Conservation (phyloP, 768 basidiomycete species). For the Leccinum longicurvipes region DNA sequence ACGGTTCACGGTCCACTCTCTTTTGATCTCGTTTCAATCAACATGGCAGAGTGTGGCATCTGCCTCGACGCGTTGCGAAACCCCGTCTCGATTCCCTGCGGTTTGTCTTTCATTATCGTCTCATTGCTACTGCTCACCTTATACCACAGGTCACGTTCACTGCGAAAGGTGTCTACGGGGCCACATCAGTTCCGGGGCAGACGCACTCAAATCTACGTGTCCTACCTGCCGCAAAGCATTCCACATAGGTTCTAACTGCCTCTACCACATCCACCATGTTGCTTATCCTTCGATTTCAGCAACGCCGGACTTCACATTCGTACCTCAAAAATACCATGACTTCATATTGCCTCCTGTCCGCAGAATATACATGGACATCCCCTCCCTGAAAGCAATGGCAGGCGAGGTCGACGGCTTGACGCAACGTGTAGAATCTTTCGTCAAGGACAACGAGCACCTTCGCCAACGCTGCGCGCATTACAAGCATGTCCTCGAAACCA, state of each 20-base stretch:
- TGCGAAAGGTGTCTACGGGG: conserved; percentile 57
- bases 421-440: conserved; percentile 36
- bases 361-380: conserved; percentile 47
- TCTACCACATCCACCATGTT: no score
- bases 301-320: conserved; percentile 43
- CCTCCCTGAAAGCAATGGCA: conserved; percentile 22
- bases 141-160: conserved; percentile 56
- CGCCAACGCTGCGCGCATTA: conserved; percentile 42
- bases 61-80: conserved; percentile 53
- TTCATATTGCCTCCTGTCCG: conserved; percentile 59
- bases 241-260: conserved; percentile 45
- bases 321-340: conserved; percentile 58
- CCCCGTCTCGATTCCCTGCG: conserved; percentile 63
- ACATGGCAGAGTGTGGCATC: conserved; percentile 53
- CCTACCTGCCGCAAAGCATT: conserved; percentile 57
- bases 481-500: conserved; percentile 32
- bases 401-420: conserved; percentile 38
- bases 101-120: conserved; percentile 33
- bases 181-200: conserved; percentile 25
- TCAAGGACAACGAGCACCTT: conserved; percentile 41
- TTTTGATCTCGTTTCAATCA: not conserved
- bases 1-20: not conserved
- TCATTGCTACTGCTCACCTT: conserved; percentile 1
- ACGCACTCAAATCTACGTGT: conserved; percentile 46
- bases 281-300: conserved; percentile 32